A percentile compares a stretch with the other conserved stretches of the same genome.
These are phyloP conservation scores for Fusarium pseudocircinatum DNA, from an alignment of 2,329 filamentous ascomycete genomes.

Conservation along the genomic window DNA sequence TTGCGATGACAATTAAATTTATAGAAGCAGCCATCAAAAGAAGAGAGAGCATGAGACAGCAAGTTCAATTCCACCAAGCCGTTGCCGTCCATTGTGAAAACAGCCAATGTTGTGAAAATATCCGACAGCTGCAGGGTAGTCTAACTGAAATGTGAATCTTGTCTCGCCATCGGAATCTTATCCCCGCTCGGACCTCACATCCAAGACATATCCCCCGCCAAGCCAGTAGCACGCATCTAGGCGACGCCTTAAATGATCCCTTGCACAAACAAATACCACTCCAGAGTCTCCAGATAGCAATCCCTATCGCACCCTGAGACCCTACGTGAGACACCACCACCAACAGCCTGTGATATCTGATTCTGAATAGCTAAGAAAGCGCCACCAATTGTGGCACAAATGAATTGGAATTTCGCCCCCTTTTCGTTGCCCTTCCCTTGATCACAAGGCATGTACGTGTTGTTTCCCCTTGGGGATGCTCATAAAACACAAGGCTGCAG, in stretches of 20 bases:
- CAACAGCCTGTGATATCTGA: not conserved
- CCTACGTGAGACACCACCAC: not conserved
- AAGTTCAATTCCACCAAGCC: not conserved
- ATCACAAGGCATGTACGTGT: not conserved
- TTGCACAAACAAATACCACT: not conserved
- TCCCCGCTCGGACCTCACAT: not conserved
- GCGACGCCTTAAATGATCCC: not conserved
- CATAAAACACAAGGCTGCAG: not conserved
- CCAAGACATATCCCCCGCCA: not conserved
- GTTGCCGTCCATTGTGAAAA: too few species aligned
- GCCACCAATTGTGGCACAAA: not conserved
- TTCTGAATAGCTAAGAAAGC: not conserved
- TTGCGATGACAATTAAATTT: too few species aligned
- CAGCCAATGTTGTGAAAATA: accelerated
- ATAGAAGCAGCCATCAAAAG: not conserved
- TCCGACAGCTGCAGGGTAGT: not conserved
- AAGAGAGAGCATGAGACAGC: not conserved
- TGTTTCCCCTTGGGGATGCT: not conserved
- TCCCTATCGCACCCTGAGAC: not conserved
- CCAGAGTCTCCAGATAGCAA: too few species aligned
- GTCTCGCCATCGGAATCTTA: not conserved
- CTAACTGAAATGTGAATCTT: not conserved
- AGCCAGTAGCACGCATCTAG: not conserved
- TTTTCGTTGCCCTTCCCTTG: not conserved
- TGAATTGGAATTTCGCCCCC: not conserved